Conservation (phyloP, 257 asterid genomes). For the Solanum appendiculatum region DNA sequence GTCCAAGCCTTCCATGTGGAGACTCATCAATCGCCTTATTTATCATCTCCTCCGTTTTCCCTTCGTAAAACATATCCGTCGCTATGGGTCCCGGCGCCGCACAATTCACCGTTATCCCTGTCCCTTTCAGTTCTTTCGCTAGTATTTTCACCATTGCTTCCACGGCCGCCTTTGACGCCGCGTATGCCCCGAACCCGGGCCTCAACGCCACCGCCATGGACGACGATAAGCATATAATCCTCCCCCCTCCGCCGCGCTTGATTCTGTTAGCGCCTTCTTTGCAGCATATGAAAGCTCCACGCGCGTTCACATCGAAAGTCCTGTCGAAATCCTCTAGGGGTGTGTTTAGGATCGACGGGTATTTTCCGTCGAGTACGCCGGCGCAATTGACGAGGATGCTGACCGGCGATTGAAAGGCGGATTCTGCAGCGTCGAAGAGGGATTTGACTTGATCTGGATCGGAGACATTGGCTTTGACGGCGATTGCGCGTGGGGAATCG, state of each 20-base stretch:
- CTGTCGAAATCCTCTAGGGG: conserved; percentile 42
- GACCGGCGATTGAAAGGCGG: conserved; percentile 29
- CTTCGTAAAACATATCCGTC: conserved; percentile 51
- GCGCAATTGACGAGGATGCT: conserved; percentile 55
- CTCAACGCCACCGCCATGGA: conserved; percentile 35
- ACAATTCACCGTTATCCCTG: conserved; percentile 52
- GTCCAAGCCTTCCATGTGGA: conserved; percentile 59
- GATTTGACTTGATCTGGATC: conserved; percentile 41
- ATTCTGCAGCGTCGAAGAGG: conserved; percentile 58
- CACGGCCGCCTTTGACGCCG: conserved; percentile 72
- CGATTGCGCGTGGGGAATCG: conserved; percentile 18
- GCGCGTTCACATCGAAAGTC: conserved; percentile 37
- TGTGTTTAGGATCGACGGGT: conserved; percentile 39
- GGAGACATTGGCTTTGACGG: conserved; percentile 46
- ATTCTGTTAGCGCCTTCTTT: conserved; percentile 47
- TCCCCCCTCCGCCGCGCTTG: conserved; percentile 60
- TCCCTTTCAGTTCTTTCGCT: conserved; percentile 73
- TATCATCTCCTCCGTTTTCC: conserved; percentile 48
- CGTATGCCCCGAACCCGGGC: conserved; percentile 49
- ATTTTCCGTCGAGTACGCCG: conserved; percentile 35
- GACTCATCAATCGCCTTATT: conserved; percentile 23
- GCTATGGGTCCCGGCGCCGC: conserved; percentile 64
- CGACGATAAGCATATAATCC: conserved; percentile 44
- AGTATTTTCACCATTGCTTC: conserved; percentile 61
- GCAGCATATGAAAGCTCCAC: conserved; percentile 54